Conservation (phyloP, 768 basidiomycete species). For the Trametes cingulata region DNA sequence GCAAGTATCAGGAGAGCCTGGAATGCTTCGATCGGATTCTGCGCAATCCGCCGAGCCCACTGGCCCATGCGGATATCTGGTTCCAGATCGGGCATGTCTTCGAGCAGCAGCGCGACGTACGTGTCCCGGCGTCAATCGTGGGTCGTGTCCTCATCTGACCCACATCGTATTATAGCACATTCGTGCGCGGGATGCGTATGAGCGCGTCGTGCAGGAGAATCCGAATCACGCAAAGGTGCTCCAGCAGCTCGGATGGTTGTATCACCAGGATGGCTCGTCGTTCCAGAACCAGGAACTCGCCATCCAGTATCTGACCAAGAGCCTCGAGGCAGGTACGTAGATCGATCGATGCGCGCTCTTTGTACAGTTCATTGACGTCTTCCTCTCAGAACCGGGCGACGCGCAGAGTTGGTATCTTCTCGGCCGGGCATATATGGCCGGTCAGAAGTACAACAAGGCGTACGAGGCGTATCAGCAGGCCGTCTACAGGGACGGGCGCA, state of each 20-base stretch:
- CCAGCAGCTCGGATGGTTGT: slow-evolving; percentile 97
- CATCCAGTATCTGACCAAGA: slow-evolving; percentile 91
- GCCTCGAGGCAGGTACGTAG: slow-evolving; percentile 85
- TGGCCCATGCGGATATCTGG: slow-evolving; percentile 98
- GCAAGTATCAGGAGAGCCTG: slow-evolving; percentile 86
- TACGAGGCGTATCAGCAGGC: slow-evolving; percentile 99
- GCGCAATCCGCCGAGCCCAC: slow-evolving; percentile 90
- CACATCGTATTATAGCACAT: slow-evolving; percentile 58
- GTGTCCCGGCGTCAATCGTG: slow-evolving; percentile 27
- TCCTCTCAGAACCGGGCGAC: slow-evolving; percentile 76
- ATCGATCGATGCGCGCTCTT: background rate
- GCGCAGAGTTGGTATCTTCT: slow-evolving; percentile 99
- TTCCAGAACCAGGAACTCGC: slow-evolving; percentile 97
- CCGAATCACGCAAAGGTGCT: slow-evolving; percentile 95
- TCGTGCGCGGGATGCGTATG: slow-evolving; percentile 92
- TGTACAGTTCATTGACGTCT: background rate
- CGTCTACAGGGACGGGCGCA: slow-evolving; percentile 97
- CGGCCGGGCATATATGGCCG: slow-evolving; percentile 98
- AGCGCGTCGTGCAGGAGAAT: slow-evolving; percentile 91
- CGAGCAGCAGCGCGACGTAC: slow-evolving; percentile 95
- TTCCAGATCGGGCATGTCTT: slow-evolving; percentile 99
- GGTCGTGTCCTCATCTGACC: slow-evolving; percentile 1
- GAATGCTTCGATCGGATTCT: slow-evolving; percentile 96
- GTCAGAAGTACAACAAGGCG: slow-evolving; percentile 98
- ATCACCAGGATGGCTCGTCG: slow-evolving; percentile 91